A percentile compares a stretch with the other conserved stretches of the same genome.
Conservation (phyloP, 2,329 filamentous ascomycete genomes). For the Alternaria consortialis region DNA sequence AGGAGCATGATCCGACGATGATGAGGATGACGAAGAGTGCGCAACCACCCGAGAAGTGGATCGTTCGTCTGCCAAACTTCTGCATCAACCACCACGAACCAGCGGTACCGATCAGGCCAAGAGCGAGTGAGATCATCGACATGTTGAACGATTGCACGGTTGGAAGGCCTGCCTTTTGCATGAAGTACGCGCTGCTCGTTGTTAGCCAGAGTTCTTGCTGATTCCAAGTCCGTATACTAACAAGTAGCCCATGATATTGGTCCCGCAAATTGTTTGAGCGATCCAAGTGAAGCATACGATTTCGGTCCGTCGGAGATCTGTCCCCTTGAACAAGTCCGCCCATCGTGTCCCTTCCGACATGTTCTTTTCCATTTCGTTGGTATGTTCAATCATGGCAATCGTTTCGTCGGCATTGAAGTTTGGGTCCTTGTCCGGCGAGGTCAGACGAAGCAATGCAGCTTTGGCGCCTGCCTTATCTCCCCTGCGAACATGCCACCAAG, state of each 20-base stretch:
- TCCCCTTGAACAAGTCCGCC: slow-evolving; percentile 81
- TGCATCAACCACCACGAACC: slow-evolving; percentile 83
- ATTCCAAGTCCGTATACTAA: slow-evolving; percentile 14
- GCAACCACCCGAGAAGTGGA: slow-evolving; percentile 76
- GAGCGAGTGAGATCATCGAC: slow-evolving; percentile 64
- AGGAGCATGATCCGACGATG: slow-evolving; percentile 80
- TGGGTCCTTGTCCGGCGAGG: slow-evolving; percentile 67
- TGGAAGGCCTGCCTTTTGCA: slow-evolving; percentile 56
- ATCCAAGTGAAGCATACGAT: slow-evolving; percentile 64
- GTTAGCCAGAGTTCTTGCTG: slow-evolving; percentile 11
- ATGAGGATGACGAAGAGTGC: slow-evolving; percentile 70
- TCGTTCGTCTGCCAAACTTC: slow-evolving; percentile 76
- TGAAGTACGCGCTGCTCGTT: slow-evolving; percentile 54
- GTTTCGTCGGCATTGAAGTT: slow-evolving; percentile 61
- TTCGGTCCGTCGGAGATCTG: slow-evolving; percentile 78
- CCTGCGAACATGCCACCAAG: slow-evolving; percentile 76
- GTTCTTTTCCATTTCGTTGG: slow-evolving; percentile 79
- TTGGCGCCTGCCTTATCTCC: slow-evolving; percentile 71
- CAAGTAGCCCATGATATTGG: slow-evolving; percentile 56
- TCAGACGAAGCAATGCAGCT: slow-evolving; percentile 69
- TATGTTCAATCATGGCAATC: slow-evolving; percentile 89
- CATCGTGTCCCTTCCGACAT: slow-evolving; percentile 74
- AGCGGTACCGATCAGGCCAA: slow-evolving; percentile 79
- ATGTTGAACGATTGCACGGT: slow-evolving; percentile 55
- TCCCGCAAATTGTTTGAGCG: slow-evolving; percentile 56